A percentile compares a stretch with the other conserved stretches of the same genome.
phyloP scores from a whole-genome alignment of 768 basidiomycete genomes.

The Leccinum subtestaceum region DNA sequence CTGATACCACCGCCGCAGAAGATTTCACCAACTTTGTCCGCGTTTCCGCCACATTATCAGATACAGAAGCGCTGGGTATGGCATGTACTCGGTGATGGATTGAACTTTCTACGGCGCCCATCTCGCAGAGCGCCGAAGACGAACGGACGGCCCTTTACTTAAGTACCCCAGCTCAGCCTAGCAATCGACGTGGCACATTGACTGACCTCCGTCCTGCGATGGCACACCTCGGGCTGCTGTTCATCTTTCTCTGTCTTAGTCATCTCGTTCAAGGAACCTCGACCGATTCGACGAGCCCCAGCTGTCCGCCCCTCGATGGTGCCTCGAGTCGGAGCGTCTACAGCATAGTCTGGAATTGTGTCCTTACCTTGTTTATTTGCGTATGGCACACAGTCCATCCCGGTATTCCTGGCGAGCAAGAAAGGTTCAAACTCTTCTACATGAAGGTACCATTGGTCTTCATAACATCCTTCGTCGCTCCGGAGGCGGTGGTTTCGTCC shows the following conservation, averaged over 20 bases:
- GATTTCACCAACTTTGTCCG: background rate
- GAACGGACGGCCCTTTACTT: background rate
- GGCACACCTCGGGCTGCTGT: background rate
- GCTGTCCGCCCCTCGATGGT: background rate
- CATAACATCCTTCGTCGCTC: background rate
- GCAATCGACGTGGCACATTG: background rate
- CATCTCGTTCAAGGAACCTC: background rate
- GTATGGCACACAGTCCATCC: slow-evolving; percentile 3
- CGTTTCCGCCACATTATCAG: background rate
- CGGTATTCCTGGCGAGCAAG: background rate
- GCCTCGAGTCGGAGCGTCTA: background rate
- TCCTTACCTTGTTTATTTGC: background rate
- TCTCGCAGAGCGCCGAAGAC: background rate
- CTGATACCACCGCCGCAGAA: background rate
- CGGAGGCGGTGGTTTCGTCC: background rate
- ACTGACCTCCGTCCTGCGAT: background rate
- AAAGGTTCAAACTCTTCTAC: background rate
- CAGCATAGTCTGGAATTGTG: background rate
- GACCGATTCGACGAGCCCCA: background rate
- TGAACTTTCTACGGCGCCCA: background rate
- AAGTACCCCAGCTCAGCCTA: background rate
- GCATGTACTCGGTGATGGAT: background rate
- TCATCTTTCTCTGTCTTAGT: background rate
- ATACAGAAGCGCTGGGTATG: background rate
- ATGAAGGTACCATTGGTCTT: background rate